A percentile compares a stretch with the other conserved stretches of the same genome.
Evolutionary conservation across 495 filamentous ascomycete genomes (phyloP).

Genomic region (Ramalina intermedia): DNA sequence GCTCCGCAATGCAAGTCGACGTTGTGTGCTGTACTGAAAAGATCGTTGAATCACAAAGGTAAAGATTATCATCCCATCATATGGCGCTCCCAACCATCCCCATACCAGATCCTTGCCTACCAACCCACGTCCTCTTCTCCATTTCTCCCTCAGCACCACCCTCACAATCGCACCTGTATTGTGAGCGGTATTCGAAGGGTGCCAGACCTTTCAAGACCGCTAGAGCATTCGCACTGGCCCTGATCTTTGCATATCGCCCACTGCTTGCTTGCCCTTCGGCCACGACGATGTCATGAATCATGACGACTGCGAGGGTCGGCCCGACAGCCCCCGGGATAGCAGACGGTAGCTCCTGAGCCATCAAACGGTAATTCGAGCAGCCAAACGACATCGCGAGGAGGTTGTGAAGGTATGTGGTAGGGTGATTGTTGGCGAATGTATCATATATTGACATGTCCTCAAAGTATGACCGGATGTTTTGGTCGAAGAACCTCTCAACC

Average conservation of each 20-base stretch:
- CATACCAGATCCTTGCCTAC: constrained; percentile 1
- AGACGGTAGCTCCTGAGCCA: constrained; percentile 32
- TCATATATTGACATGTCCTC: constrained; percentile 82
- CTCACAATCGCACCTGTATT: constrained; percentile 52
- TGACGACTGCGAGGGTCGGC: constrained; percentile 51
- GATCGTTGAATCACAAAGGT: too few species aligned
- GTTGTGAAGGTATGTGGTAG: constrained; percentile 44
- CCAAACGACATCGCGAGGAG: constrained; percentile 34
- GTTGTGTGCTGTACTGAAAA: too few species aligned
- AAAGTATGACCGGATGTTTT: constrained; percentile 62
- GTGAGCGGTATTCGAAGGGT: constrained; percentile 41
- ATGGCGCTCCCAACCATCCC: constrained; percentile 3
- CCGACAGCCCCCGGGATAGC: constrained; percentile 26
- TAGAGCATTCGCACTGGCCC: constrained; percentile 54
- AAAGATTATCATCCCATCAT: too few species aligned
- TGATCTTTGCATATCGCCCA: constrained; percentile 56
- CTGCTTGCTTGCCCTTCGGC: constrained; percentile 47
- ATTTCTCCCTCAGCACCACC: not conserved
- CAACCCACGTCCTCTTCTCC: constrained; percentile 3
- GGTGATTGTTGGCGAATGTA: constrained; percentile 77
- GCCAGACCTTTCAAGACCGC: constrained; percentile 40
- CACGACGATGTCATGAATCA: constrained; percentile 59
- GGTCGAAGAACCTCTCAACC: constrained; percentile 64
- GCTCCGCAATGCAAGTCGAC: too few species aligned
- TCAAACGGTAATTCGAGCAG: constrained; percentile 41